Conservation (phyloP, 768 basidiomycete genomes). For the Harrya chromipes region DNA sequence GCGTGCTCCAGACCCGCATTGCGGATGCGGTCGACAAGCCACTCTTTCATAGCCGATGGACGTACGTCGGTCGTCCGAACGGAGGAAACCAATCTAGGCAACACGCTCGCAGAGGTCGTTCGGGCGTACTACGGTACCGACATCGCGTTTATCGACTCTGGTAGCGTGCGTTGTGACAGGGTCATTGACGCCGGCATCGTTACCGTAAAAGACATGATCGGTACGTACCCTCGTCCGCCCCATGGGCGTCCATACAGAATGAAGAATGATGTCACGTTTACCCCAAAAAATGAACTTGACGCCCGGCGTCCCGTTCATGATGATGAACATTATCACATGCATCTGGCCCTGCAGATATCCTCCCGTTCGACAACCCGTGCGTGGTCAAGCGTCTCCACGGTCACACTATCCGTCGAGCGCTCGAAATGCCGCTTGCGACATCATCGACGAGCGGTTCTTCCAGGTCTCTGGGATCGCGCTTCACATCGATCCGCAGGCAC, state of each 20-base stretch:
- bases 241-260: no score
- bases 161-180: constrained; percentile 7
- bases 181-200: constrained; percentile 2
- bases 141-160: constrained; percentile 3
- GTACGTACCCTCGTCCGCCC: constrained; percentile 3
- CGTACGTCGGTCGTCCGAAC: constrained; percentile 2
- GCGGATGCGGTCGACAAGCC: not conserved
- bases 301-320: no score
- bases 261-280: no score
- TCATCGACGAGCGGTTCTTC: constrained; percentile 6
- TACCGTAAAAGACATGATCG: constrained; percentile 13
- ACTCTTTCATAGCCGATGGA: constrained; percentile 6
- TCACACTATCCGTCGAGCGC: constrained; percentile 1
- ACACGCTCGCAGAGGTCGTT: constrained; percentile 13
- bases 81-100: not conserved
- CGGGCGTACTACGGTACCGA: constrained; percentile 21
- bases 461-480: constrained; percentile 2
- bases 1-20: not conserved
- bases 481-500: constrained; percentile 1
- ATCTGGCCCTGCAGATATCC: not conserved
- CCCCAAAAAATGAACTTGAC: no score
- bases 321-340: no score
- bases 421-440: constrained; percentile 7
- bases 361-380: constrained; percentile 4
- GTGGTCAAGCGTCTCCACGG: constrained; percentile 5